phyloP scores from a whole-genome alignment of 768 basidiomycete species.

The Ramaria rubella region DNA sequence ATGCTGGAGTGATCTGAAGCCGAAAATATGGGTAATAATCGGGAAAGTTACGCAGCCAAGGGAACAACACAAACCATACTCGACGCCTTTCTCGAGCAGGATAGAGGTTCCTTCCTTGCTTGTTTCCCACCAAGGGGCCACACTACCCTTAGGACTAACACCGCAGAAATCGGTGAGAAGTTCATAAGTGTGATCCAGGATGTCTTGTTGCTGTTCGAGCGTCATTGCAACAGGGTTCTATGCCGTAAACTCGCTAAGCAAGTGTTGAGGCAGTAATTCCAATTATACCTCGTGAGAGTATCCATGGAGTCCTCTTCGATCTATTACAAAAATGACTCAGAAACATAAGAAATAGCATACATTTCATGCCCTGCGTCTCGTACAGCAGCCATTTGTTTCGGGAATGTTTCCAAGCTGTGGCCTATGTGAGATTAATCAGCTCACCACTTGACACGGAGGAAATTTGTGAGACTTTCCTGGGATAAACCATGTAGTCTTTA shows the following conservation, averaged over 20 bases:
- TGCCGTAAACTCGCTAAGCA: background rate
- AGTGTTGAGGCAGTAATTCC: background rate
- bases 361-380: slow-evolving; percentile 42
- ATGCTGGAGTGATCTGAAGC: slow-evolving; percentile 51
- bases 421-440: slow-evolving; percentile 28
- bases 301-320: slow-evolving; percentile 54
- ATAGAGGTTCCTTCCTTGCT: slow-evolving; percentile 59
- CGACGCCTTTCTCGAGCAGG: slow-evolving; percentile 63
- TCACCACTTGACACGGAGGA: background rate
- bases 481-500: slow-evolving; percentile 69
- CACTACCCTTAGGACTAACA: slow-evolving; percentile 52
- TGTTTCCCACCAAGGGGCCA: slow-evolving; percentile 79
- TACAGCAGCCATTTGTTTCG: slow-evolving; percentile 11
- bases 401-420: slow-evolving; percentile 71
- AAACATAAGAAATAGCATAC: slow-evolving; percentile 23
- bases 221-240: slow-evolving; percentile 58
- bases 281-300: slow-evolving; percentile 59
- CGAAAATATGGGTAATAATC: background rate
- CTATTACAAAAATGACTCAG: background rate
- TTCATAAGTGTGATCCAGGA: slow-evolving; percentile 57
- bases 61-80: slow-evolving; percentile 48
- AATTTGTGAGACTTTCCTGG: slow-evolving; percentile 39
- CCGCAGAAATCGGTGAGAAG: slow-evolving; percentile 63
- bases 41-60: background rate
- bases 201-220: slow-evolving; percentile 61